Conservation (phyloP, 2,329 filamentous ascomycete species). For the Fusarium foetens region DNA sequence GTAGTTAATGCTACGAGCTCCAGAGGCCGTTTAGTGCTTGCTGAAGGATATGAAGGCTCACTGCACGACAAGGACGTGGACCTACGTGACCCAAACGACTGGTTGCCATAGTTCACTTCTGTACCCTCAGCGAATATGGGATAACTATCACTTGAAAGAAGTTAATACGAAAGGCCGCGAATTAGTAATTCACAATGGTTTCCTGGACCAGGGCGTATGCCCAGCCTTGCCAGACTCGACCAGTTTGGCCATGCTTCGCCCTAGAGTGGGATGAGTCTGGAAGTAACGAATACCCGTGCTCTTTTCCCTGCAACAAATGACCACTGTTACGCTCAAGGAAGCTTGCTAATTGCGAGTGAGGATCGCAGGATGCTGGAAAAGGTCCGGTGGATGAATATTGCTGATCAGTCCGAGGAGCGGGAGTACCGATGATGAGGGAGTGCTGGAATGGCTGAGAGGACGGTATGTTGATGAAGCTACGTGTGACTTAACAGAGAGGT, state of each 20-base stretch:
- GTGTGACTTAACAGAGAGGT: background rate
- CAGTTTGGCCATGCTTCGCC: background rate
- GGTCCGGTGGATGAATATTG: background rate
- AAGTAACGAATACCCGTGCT: background rate
- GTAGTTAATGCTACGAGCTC: rapidly evolving
- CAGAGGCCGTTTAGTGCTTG: background rate
- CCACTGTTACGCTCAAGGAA: background rate
- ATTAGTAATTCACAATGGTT: conserved; percentile 10
- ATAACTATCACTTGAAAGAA: background rate
- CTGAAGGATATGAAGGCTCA: background rate
- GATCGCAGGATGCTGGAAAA: background rate
- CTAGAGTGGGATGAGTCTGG: background rate
- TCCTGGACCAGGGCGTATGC: background rate
- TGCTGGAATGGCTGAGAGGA: background rate
- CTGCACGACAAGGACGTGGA: conserved; percentile 1
- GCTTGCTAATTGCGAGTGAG: background rate
- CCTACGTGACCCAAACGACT: background rate
- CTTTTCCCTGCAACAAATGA: background rate
- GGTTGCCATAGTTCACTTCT: background rate
- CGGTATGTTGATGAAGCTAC: background rate
- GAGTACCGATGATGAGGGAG: too few relatives aligned
- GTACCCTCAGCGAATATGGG: conserved; percentile 18
- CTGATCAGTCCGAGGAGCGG: background rate
- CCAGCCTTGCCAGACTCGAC: background rate
- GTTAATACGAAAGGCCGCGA: background rate